phyloP scores from a whole-genome alignment of 2,329 filamentous ascomycete species.

The Penicillium sp. region DNA sequence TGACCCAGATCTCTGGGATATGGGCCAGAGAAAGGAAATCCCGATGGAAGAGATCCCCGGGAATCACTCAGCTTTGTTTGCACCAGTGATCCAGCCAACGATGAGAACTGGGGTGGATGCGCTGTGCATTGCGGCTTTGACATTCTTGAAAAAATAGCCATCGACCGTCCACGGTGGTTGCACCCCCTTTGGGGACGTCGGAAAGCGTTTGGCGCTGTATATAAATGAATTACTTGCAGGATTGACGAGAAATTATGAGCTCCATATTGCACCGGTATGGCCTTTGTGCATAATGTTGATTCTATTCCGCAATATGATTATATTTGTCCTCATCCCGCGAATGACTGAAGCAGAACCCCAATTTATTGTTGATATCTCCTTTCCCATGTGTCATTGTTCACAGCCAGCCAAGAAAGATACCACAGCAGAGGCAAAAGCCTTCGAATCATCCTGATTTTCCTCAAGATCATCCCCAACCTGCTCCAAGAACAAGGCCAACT shows the following conservation, averaged over 20 bases:
- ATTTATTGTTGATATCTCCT: background rate
- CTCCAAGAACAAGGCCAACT: conserved; percentile 23
- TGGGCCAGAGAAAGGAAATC: conserved; percentile 44
- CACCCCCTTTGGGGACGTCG: background rate
- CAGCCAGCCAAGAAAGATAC: conserved; percentile 22
- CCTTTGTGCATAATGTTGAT: background rate
- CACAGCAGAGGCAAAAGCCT: conserved; percentile 26
- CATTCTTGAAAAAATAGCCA: conserved; percentile 28
- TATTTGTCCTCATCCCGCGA: background rate
- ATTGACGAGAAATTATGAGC: background rate
- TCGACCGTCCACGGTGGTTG: background rate
- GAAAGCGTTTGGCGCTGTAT: background rate
- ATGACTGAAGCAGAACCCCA: background rate
- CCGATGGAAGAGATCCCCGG: conserved; percentile 51
- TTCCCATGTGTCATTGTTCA: conserved; percentile 13
- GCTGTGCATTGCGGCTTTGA: conserved; percentile 52
- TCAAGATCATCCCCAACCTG: conserved; percentile 22
- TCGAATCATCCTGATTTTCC: conserved; percentile 21
- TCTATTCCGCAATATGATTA: background rate
- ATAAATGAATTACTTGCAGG: background rate
- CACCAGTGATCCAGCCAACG: conserved; percentile 59
- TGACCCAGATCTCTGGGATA: conserved; percentile 52
- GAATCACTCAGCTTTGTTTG: conserved; percentile 61
- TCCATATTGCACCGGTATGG: background rate
- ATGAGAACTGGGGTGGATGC: conserved; percentile 54